These are phyloP conservation scores for Coemansia javaensis DNA, from an alignment of 192 early-diverging fungal species.

Conservation along the genomic window DNA sequence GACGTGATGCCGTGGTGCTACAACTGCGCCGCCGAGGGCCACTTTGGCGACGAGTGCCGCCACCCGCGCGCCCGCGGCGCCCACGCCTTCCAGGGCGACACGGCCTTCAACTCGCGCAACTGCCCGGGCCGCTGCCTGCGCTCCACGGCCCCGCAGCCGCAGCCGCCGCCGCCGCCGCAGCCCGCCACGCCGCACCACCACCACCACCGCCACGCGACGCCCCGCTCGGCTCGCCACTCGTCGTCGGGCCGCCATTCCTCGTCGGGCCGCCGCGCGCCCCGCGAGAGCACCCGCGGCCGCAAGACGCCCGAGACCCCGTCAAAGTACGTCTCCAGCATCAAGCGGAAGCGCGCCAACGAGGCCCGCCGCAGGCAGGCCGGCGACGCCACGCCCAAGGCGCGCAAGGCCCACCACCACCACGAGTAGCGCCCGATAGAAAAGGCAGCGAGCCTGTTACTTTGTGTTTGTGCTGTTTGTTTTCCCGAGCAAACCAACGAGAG, in stretches of 20 bases:
- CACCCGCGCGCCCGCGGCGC: conserved; percentile 8
- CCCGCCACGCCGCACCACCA: neutral
- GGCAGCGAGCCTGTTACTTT: too few relatives aligned
- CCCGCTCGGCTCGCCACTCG: too few relatives aligned
- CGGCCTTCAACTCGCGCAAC: conserved; percentile 24
- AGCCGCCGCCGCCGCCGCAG: neutral
- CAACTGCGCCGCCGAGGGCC: conserved; percentile 34
- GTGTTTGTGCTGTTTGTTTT: too few relatives aligned
- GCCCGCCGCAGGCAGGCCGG: neutral
- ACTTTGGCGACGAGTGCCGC: conserved; percentile 42
- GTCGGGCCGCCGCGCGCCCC: neutral
- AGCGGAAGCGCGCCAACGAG: neutral
- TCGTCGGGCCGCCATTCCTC: too few relatives aligned
- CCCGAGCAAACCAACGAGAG: neutral
- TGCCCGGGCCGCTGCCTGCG: conserved; percentile 25
- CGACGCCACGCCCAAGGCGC: too few relatives aligned
- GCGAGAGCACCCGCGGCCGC: neutral
- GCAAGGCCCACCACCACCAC: neutral
- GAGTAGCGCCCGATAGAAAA: too few relatives aligned
- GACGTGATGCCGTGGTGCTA: conserved; percentile 40
- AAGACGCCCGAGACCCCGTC: neutral
- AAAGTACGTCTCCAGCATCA: neutral
- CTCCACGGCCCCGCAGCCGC: neutral
- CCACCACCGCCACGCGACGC: neutral
- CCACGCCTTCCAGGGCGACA: conserved; percentile 11